A percentile compares a stretch with the other conserved stretches of the same genome.
Conservation (phyloP, 2,329 filamentous ascomycete species). For the Cladophialophora psammophila region DNA sequence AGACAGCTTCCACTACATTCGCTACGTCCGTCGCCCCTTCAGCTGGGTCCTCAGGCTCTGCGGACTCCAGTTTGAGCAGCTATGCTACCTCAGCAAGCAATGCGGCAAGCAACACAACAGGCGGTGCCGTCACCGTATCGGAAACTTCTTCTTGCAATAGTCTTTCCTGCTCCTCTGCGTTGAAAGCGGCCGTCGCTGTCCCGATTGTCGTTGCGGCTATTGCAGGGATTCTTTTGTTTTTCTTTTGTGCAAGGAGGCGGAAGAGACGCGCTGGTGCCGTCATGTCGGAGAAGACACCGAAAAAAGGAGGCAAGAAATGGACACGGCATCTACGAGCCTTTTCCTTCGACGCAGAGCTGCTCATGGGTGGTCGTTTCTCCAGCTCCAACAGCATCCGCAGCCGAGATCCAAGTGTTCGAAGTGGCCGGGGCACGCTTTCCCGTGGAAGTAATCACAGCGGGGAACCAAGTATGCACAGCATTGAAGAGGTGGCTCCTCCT, state of each 20-base stretch:
- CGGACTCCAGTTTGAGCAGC: conserved; percentile 6
- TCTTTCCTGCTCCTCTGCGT: conserved; percentile 37
- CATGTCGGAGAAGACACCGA: conserved; percentile 34
- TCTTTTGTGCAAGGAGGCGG: conserved; percentile 37
- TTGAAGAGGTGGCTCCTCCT: conserved; percentile 41
- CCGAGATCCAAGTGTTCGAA: conserved; percentile 37
- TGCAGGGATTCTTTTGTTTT: conserved; percentile 30
- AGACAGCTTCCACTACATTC: conserved; percentile 29
- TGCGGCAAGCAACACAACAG: conserved; percentile 31
- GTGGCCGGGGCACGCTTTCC: conserved; percentile 22
- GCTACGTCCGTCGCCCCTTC: conserved; percentile 18
- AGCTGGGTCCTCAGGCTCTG: background rate
- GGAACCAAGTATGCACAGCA: conserved; percentile 38
- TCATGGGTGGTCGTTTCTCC: conserved; percentile 41
- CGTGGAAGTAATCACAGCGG: conserved; percentile 27
- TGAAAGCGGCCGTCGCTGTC: conserved; percentile 40
- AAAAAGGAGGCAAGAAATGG: conserved; percentile 39
- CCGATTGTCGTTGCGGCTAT: conserved; percentile 37
- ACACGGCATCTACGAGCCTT: conserved; percentile 40
- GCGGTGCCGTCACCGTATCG: conserved; percentile 30
- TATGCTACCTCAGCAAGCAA: conserved; percentile 27
- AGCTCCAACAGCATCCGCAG: conserved; percentile 41
- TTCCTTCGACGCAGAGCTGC: conserved; percentile 40
- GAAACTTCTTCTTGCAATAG: conserved; percentile 34
- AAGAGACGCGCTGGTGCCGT: conserved; percentile 25